Base-by-base conservation (phyloP, 495 filamentous ascomycete genomes). In the Pyrenula massariospora region DNA sequence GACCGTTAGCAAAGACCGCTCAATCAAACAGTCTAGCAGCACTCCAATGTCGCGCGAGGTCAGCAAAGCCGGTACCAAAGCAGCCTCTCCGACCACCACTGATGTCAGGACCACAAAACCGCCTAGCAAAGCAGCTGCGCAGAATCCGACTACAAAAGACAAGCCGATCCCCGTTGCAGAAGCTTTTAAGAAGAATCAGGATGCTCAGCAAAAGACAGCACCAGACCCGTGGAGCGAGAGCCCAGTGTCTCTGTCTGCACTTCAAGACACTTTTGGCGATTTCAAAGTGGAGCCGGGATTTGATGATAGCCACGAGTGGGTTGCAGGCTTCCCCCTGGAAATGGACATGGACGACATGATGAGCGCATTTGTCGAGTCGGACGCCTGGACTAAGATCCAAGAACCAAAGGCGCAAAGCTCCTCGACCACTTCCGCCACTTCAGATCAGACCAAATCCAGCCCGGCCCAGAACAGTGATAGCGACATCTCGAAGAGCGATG, bases 41-140 rank as follows among this genome's bases (percentile, higher is more conserved):
- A 77, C 77, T 1, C 72, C 74, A 11, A 73, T 77, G 59, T 68
- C 66, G 3, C 73, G 70, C 20, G 63, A 64, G 15, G 54, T 69
- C 2, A 75, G 70, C 50, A 68, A 75, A 56, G 56, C 71, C 23
- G 71, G 68, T 12, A 56, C 58, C 3, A 74, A 75, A 59, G 60
- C 64, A 12, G 59, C 66, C 3, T 77, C 77, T 21, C 75, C 76
- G 22, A 66, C 63, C 2, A 50, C 61, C 12, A 56, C 63, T 21
- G 55, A 66, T 12, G 50, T 62, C 20, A 74, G 73, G 55, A 61
- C 59, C 36, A 31, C 24, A 31, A 60, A 22, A 60, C 61, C 31
- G 19, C 48, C 54, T 1, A 61, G 24, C 56, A 68, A 65, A 47
- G 68, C 70, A 3, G 63, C 22, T 19, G 71, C 67, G 62, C 67